phyloP scores from a whole-genome alignment of 352 stramenopile genomes.

The Blastocystis sp. region DNA sequence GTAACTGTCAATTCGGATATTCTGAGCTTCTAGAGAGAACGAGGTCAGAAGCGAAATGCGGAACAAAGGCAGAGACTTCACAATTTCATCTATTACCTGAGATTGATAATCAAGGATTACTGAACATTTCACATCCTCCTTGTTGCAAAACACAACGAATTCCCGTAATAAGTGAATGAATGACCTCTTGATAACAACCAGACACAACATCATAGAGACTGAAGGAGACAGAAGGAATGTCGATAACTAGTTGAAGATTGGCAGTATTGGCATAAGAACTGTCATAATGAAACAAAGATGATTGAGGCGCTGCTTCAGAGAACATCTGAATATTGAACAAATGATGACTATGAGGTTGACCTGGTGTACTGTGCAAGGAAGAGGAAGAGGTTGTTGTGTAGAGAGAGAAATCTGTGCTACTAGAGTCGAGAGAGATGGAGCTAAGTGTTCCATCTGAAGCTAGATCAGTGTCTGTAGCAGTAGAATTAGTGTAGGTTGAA shows the following conservation, averaged over 20 bases:
- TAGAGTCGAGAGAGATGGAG: not conserved
- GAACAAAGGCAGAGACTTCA: constrained; percentile 17
- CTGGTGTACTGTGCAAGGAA: not conserved
- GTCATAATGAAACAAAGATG: not conserved
- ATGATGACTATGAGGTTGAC: not conserved
- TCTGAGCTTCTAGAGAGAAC: not conserved
- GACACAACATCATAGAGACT: constrained; percentile 38
- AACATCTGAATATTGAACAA: not conserved
- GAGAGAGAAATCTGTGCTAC: not conserved
- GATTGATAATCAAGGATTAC: not conserved
- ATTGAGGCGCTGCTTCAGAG: too few relatives aligned
- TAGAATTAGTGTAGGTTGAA: not conserved
- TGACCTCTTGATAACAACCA: constrained; percentile 8
- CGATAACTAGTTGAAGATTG: constrained; percentile 23
- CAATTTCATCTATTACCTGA: constrained; percentile 33
- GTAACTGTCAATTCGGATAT: not conserved
- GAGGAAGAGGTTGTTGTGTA: not conserved
- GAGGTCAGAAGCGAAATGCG: not conserved
- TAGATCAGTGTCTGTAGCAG: not conserved
- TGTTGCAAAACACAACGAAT: not conserved
- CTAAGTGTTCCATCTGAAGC: not conserved
- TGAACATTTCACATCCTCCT: constrained; percentile 34
- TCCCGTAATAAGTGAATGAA: not conserved
- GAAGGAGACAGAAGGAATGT: constrained; percentile 11
- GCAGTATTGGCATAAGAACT: not conserved